Evolutionary conservation across 768 basidiomycete species (phyloP).

Genomic region (Boletus subcaerulescens): DNA sequence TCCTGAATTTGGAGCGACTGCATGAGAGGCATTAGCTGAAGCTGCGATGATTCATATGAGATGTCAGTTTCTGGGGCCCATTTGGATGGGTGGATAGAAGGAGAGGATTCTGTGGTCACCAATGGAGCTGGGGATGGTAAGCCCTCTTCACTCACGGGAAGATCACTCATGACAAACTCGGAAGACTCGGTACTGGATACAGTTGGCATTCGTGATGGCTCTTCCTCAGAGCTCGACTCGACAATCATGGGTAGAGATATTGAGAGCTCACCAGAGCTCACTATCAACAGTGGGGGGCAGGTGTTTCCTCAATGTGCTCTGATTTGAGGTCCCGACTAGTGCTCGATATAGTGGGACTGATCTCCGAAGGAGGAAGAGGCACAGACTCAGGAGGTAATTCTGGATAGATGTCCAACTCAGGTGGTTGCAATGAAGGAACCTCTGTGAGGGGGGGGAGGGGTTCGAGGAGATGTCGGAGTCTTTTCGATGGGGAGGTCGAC

Average conservation of each 20-base stretch:
- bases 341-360: constrained; percentile 28
- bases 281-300: constrained; percentile 14
- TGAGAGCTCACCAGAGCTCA: constrained; percentile 22
- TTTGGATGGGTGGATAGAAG: constrained; percentile 40
- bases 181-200: constrained; percentile 44
- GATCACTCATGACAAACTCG: constrained; percentile 25
- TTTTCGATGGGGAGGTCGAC: constrained; percentile 27
- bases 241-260: constrained; percentile 29
- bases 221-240: constrained; percentile 30
- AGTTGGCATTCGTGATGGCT: constrained; percentile 34
- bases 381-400: constrained; percentile 24
- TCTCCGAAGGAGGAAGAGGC: constrained; percentile 40
- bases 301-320: constrained; percentile 14
- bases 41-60: constrained; percentile 76
- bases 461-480: constrained; percentile 24
- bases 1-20: constrained; percentile 53
- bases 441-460: constrained; percentile 22
- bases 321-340: constrained; percentile 20
- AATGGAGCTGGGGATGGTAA: constrained; percentile 35
- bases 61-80: constrained; percentile 66
- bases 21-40: constrained; percentile 67
- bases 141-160: constrained; percentile 28
- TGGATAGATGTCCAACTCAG: constrained; percentile 19
- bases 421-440: constrained; percentile 23
- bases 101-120: constrained; percentile 34